phyloP scores from a whole-genome alignment of 192 early-diverging fungal genomes.

The Entomortierella parvispora region DNA sequence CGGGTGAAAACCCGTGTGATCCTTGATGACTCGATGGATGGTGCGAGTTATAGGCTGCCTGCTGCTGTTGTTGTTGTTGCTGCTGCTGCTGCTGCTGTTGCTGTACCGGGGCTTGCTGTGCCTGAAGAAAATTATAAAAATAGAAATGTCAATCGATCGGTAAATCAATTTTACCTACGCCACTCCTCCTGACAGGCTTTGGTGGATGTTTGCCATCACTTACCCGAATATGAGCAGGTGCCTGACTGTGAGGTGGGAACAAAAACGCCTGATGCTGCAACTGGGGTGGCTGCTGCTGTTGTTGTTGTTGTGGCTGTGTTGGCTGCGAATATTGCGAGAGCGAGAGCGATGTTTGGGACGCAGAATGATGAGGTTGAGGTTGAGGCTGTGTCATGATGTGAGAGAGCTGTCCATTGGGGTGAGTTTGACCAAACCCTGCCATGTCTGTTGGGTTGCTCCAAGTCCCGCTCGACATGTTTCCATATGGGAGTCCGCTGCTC shows the following conservation, averaged over 20 bases:
- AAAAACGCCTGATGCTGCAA: conserved; percentile 37
- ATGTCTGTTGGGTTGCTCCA: conserved; percentile 36
- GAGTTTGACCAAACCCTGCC: conserved; percentile 33
- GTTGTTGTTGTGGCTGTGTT: conserved; percentile 21
- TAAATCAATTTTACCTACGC: too few relatives aligned
- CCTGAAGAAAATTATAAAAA: neutral
- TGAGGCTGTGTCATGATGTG: conserved; percentile 36
- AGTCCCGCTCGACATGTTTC: conserved; percentile 26
- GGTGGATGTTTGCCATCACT: neutral
- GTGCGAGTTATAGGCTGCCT: conserved; percentile 25
- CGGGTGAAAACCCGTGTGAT: conserved; percentile 34
- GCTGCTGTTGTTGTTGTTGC: conserved; percentile 31
- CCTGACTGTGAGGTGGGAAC: conserved; percentile 25
- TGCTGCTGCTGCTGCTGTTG: conserved; percentile 27
- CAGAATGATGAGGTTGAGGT: conserved; percentile 22
- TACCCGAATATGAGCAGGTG: conserved; percentile 32
- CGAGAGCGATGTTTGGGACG: conserved; percentile 32
- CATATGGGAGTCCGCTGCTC: conserved; percentile 29
- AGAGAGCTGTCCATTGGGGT: conserved; percentile 32
- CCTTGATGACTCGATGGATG: conserved; percentile 38
- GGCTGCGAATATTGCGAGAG: conserved; percentile 42
- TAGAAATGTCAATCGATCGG: neutral
- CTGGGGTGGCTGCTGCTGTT: conserved; percentile 27
- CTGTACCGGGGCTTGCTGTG: conserved; percentile 1
- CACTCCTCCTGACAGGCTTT: neutral